phyloP scores from a whole-genome alignment of 176 grass and related monocot genomes.

The Bonia amplexicaulis region DNA sequence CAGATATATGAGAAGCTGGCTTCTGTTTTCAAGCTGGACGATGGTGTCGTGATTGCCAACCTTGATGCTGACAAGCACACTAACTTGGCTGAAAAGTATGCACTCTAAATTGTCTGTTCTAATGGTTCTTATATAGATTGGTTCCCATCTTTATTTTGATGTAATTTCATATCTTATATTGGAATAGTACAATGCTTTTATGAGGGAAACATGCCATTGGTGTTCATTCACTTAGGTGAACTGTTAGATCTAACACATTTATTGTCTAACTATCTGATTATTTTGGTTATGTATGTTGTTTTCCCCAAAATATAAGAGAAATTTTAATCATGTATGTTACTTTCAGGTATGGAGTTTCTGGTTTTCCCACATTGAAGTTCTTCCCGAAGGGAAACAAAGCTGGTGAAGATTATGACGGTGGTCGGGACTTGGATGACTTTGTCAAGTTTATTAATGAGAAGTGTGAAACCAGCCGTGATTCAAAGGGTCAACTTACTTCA shows the following conservation, averaged over 20 bases:
- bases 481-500: slow-evolving; percentile 77
- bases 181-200: neutral
- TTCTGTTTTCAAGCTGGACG: slow-evolving; percentile 65
- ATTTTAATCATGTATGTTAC: slow-evolving; percentile 23
- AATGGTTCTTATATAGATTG: neutral
- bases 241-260: neutral
- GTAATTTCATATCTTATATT: neutral
- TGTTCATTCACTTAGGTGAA: neutral
- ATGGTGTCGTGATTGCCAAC: slow-evolving; percentile 79
- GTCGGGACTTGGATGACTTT: slow-evolving; percentile 82
- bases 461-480: slow-evolving; percentile 72
- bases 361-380: slow-evolving; percentile 92
- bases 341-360: slow-evolving; percentile 84
- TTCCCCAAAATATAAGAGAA: neutral
- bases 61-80: slow-evolving; percentile 95
- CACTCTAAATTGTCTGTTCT: slow-evolving; percentile 14
- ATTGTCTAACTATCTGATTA: neutral
- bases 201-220: neutral
- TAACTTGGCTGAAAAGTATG: slow-evolving; percentile 83
- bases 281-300: neutral
- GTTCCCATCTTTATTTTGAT: neutral
- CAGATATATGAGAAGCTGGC: slow-evolving; percentile 91
- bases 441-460: slow-evolving; percentile 96
- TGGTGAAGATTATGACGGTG: slow-evolving; percentile 93
- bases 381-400: slow-evolving; percentile 93